These are phyloP conservation scores for Hypoxylon cercidicola DNA, from an alignment of 495 filamentous ascomycete genomes.

Conservation along the genomic window DNA sequence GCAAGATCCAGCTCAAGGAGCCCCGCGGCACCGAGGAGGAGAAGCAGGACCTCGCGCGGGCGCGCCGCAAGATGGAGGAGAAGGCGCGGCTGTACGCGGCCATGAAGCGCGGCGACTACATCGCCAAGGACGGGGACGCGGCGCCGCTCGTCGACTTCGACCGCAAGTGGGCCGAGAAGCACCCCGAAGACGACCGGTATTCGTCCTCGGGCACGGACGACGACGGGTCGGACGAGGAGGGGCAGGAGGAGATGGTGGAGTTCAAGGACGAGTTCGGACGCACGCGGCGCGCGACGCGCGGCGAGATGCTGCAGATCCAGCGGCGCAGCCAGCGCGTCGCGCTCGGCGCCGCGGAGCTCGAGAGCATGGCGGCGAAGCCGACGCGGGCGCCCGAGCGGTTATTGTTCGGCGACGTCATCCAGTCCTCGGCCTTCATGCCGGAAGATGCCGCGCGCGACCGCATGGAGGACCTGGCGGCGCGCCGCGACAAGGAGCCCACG, in stretches of 20 bases:
- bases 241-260: constrained; percentile 72
- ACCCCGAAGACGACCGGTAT: constrained; percentile 49
- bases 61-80: constrained; percentile 82
- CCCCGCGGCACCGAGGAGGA: constrained; percentile 58
- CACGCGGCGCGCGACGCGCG: constrained; percentile 70
- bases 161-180: constrained; percentile 84
- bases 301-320: constrained; percentile 68
- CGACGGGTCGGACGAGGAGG: constrained; percentile 51
- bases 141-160: constrained; percentile 89
- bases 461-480: constrained; percentile 78
- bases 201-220: constrained; percentile 53
- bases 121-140: constrained; percentile 62
- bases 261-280: constrained; percentile 93
- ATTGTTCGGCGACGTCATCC: constrained; percentile 85
- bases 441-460: constrained; percentile 64
- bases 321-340: constrained; percentile 53
- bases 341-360: constrained; percentile 59
- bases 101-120: constrained; percentile 80
- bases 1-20: constrained; percentile 54
- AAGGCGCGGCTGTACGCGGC: constrained; percentile 86
- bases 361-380: constrained; percentile 63
- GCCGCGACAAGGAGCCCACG: constrained; percentile 77
- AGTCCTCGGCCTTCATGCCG: constrained; percentile 81
- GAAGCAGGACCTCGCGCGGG: constrained; percentile 61
- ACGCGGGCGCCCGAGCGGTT: constrained; percentile 69